Evolutionary conservation across 768 basidiomycete genomes (phyloP).

Genomic region (Roridomyces roridus): DNA sequence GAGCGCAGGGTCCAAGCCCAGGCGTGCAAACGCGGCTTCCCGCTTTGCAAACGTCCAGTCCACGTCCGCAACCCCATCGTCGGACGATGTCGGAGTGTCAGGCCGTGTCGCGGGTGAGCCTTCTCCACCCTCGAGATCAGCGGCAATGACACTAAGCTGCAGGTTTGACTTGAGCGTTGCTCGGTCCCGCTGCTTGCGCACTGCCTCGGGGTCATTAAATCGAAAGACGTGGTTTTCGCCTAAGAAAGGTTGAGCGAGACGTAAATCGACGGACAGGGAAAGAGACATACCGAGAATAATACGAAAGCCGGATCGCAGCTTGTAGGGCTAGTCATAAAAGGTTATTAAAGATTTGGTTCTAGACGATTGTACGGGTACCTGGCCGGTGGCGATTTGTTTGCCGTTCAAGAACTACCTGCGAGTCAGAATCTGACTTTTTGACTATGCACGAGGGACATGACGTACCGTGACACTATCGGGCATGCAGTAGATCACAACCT

Average conservation of each 20-base stretch:
- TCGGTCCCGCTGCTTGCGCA: slow-evolving; percentile 88
- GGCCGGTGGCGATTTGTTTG: slow-evolving; percentile 78
- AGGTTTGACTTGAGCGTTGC: slow-evolving; percentile 75
- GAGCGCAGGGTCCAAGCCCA: slow-evolving; percentile 88
- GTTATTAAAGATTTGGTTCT: slow-evolving; percentile 17
- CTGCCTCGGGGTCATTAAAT: slow-evolving; percentile 95
- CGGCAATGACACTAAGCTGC: slow-evolving; percentile 67
- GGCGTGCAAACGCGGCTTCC: slow-evolving; percentile 87
- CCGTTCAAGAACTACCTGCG: slow-evolving; percentile 90
- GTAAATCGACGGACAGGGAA: slow-evolving; percentile 9
- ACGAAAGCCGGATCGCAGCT: slow-evolving; percentile 92
- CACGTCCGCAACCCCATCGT: slow-evolving; percentile 69
- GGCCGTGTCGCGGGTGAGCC: slow-evolving; percentile 70
- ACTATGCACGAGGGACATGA: slow-evolving; percentile 20
- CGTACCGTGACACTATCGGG: slow-evolving; percentile 84
- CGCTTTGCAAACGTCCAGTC: slow-evolving; percentile 99
- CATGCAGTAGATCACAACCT: slow-evolving; percentile 81
- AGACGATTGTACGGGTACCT: slow-evolving; percentile 53
- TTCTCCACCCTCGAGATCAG: slow-evolving; percentile 62
- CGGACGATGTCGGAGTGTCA: slow-evolving; percentile 75
- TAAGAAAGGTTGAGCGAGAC: slow-evolving; percentile 34
- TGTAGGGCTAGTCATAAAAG: slow-evolving; percentile 61
- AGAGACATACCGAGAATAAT: slow-evolving; percentile 84
- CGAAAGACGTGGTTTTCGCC: slow-evolving; percentile 98
- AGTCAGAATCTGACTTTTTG: slow-evolving; percentile 20